phyloP scores from a whole-genome alignment of 257 asterid genomes.

The Forsythia suspensa region DNA sequence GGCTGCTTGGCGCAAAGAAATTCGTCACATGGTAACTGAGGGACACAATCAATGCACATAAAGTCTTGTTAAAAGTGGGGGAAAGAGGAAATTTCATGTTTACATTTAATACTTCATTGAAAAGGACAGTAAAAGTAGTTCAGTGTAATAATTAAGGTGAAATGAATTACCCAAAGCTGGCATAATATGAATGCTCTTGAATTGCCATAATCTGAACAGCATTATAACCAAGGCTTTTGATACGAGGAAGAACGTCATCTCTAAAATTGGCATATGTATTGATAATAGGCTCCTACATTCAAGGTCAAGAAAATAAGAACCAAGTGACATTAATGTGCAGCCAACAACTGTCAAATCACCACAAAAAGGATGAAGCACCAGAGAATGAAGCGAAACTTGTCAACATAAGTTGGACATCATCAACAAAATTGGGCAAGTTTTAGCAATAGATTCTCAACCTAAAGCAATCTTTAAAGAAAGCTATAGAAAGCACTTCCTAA shows the following conservation, averaged over 20 bases:
- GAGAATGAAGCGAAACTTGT: constrained; percentile 1
- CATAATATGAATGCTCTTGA: constrained; percentile 99
- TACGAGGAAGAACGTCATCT: constrained; percentile 97
- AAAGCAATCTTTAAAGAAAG: constrained; percentile 8
- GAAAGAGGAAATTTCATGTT: constrained; percentile 11
- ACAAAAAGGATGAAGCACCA: constrained; percentile 11
- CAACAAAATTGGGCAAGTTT: not conserved
- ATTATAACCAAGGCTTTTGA: constrained; percentile 93
- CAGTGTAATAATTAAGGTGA: constrained; percentile 15
- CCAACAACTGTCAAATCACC: constrained; percentile 10
- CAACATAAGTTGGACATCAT: not conserved
- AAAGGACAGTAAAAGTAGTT: not conserved
- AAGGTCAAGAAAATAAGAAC: constrained; percentile 19
- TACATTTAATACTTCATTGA: not conserved
- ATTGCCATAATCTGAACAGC: constrained; percentile 99
- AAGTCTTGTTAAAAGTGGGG: constrained; percentile 28
- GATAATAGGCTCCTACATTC: constrained; percentile 82
- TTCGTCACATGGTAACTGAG: constrained; percentile 96
- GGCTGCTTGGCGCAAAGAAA: constrained; percentile 99
- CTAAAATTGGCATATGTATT: constrained; percentile 87
- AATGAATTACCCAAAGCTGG: constrained; percentile 86
- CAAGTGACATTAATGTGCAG: constrained; percentile 6
- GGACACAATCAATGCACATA: constrained; percentile 20
- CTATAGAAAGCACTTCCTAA: not conserved
- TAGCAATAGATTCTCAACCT: constrained; percentile 9